Evolutionary conservation across 257 asterid species (phyloP), one percentile per base, ranked within the genome.

Genomic region (Gentiana straminea): DNA sequence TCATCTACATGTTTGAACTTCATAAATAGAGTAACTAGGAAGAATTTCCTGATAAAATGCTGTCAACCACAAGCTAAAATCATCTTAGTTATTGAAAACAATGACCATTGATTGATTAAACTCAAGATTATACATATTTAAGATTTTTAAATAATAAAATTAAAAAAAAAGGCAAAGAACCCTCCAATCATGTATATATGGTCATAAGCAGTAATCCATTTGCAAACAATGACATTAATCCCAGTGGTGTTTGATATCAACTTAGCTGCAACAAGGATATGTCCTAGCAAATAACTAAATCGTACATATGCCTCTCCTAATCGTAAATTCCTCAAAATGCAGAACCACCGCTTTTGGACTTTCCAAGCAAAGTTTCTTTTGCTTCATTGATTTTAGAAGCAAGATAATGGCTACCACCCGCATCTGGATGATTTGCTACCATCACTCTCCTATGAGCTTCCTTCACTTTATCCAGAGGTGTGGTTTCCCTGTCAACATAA

Each of bases 361-460:
- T 84, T 61, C 95, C 90, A n/a, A 83, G 80, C 73, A 89, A 4
- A 11, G 77, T 4, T 7, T 89, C 94, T 64, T 89, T 89, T 39
- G 97, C 94, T 72, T 86, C 94, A 7, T 86, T 89, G 7, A 83
- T 80, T 74, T 89, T 89, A 12, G 97, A 89, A 58, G 97, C 95
- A 59, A 86, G 84, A 73, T 86, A 86, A 64, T 84, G 95, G 74
- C 95, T 89, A 45, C 97, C 97, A 47, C 95, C 97, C 43, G 95
- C 97, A 72, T 89, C 94, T 0, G 97, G 97, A 68, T 89, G 97
- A 67, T 89, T 86, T 48, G 95, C 95, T 49, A 89, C 87, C 97
- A 89, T 89, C 67, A 89, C 93, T 59, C 81, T 72, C 69, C 97
- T 70, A 72, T 86, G 97, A 6, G 97, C 97, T 77, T 89, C 97